Base-by-base conservation (phyloP, 2,329 filamentous ascomycete species). In the Alternaria ventricosa region DNA sequence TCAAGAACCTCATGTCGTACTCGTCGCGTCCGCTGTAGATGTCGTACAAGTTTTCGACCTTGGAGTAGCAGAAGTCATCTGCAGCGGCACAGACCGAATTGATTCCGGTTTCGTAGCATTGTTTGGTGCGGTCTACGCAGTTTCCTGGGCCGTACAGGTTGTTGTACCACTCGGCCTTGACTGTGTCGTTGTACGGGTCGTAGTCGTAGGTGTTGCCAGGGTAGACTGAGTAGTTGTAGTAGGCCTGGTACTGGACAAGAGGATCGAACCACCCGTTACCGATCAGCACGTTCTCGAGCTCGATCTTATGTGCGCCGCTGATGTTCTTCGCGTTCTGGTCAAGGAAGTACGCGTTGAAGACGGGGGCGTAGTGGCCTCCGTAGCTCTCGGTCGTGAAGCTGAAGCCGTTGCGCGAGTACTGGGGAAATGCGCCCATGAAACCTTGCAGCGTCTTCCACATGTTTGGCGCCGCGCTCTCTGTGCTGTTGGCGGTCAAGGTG, bases 361-460 rank as follows among this genome's bases (percentile, higher is more conserved):
- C 79, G 0, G 87, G 87, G 0, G 81, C 86, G 68, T 87, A 88
- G 64, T 88, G 87, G 1, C 87, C 87, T 2, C 87, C 87, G 61
- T 87, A 88, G 43, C 82, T 85, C 73, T 88, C 87, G 0, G 85
- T 87, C 0, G 86, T 80, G 67, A 88, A 87, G 70, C 85, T 83
- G 69, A 88, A 85, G 0, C 83, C 84, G 46, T 83, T 79, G 20
- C 83, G 78, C 0, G 78, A 72, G 64, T 81, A 81, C 33, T 80
- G 64, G 2, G 79, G 87, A 71, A 89, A 89, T 0, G 84, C 87
- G 3, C 87, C 87, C 84, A 88, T 87, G 75, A 90, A 89, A 1
- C 87, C 87, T 70, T 89, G 87, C 25, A 89, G 72, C 0, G 86
- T 87, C 75, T 85, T 87, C 85, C 86, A 89, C 79, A 89, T 87